A percentile compares a stretch with the other conserved stretches of the same genome.
These are phyloP conservation scores for Nyctanthes arbortristis DNA, from an alignment of 257 asterid species.

Conservation along the genomic window DNA sequence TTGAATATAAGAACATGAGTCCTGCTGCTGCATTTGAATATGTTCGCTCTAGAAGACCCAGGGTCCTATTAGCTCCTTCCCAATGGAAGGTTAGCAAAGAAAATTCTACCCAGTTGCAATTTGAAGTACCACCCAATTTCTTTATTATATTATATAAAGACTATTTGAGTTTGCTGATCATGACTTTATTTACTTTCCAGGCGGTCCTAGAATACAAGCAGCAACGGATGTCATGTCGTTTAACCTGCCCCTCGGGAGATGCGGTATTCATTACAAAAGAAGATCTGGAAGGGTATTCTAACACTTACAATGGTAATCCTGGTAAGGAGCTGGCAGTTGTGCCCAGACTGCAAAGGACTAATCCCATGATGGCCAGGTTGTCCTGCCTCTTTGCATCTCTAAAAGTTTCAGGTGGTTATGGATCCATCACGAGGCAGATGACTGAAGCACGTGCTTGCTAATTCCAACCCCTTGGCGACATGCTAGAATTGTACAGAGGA, in stretches of 20 bases:
- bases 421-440: constrained; percentile 60
- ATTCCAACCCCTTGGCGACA: neutral
- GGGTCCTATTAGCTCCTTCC: constrained; percentile 84
- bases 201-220: constrained; percentile 84
- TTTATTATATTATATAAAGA: neutral
- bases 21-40: constrained; percentile 78
- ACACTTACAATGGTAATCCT: constrained; percentile 41
- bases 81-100: constrained; percentile 75
- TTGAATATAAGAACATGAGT: constrained; percentile 79
- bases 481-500: constrained; percentile 33
- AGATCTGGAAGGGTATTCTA: constrained; percentile 85
- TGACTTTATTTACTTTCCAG: constrained; percentile 38
- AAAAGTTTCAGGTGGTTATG: constrained; percentile 61
- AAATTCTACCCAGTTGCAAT: neutral
- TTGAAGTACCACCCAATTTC: neutral
- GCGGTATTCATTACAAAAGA: constrained; percentile 81
- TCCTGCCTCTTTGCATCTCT: constrained; percentile 82
- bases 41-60: constrained; percentile 83
- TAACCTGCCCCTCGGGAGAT: constrained; percentile 59
- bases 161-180: neutral
- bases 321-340: constrained; percentile 48
- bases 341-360: constrained; percentile 42
- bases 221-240: constrained; percentile 43
- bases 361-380: constrained; percentile 72
- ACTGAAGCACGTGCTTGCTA: constrained; percentile 71